A percentile compares a stretch with the other conserved stretches of the same genome.
phyloP scores from a whole-genome alignment of 2,329 filamentous ascomycete species.

The Didymosphaeria variabile region DNA sequence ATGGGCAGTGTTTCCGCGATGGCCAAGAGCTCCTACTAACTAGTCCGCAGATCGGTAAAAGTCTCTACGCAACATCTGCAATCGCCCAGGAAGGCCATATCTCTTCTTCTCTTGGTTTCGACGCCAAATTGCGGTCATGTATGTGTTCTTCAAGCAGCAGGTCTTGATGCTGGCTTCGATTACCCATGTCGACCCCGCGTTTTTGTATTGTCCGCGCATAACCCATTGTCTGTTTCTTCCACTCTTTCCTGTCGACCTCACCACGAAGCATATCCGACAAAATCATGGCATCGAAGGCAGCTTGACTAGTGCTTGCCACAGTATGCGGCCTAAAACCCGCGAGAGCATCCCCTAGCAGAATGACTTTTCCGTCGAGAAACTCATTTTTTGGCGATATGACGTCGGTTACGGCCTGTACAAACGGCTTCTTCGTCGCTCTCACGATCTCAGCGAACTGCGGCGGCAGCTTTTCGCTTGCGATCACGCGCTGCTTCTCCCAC shows the following conservation, averaged over 20 bases:
- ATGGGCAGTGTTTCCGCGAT: no score
- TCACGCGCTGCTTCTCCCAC: slow-evolving; percentile 50
- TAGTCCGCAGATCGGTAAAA: neutral
- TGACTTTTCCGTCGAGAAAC: slow-evolving; percentile 53
- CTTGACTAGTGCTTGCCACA: slow-evolving; percentile 58
- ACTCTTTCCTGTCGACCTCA: slow-evolving; percentile 44
- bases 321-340: slow-evolving; percentile 59
- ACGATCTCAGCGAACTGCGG: slow-evolving; percentile 56
- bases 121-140: slow-evolving; percentile 34
- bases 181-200: slow-evolving; percentile 52
- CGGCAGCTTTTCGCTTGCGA: slow-evolving; percentile 45
- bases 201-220: slow-evolving; percentile 51
- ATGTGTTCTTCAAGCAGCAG: slow-evolving; percentile 36
- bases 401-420: slow-evolving; percentile 58
- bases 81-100: slow-evolving; percentile 37
- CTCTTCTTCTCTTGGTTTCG: slow-evolving; percentile 35
- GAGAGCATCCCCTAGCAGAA: slow-evolving; percentile 59
- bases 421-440: slow-evolving; percentile 51
- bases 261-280: slow-evolving; percentile 53
- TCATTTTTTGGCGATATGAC: slow-evolving; percentile 48
- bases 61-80: slow-evolving; percentile 17
- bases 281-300: slow-evolving; percentile 55
- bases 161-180: slow-evolving; percentile 52
- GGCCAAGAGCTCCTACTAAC: neutral
- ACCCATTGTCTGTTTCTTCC: slow-evolving; percentile 48